Evolutionary conservation across 2,329 filamentous ascomycete genomes (phyloP).

Genomic region (Domatiomyces catenatus): DNA sequence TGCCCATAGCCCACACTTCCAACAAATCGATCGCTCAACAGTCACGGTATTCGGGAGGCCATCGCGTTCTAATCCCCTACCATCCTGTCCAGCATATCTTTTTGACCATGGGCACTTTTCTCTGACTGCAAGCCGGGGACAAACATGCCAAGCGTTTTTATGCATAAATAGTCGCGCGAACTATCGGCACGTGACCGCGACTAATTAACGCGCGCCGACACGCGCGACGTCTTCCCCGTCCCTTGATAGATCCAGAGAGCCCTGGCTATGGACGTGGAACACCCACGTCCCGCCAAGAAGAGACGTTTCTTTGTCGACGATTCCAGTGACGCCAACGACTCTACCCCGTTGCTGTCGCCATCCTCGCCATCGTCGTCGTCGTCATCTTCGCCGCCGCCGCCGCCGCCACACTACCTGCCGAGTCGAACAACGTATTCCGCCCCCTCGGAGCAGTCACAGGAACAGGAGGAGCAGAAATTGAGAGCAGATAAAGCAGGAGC

Average conservation of each 20-base stretch:
- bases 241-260: not conserved
- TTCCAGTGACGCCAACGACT: constrained; percentile 17
- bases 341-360: constrained; percentile 17
- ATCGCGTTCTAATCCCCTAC: not conserved
- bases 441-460: constrained; percentile 4
- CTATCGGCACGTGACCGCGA: no score
- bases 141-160: no score
- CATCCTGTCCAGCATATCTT: not conserved
- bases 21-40: not conserved
- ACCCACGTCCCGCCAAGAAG: constrained; percentile 42
- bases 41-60: not conserved
- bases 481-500: constrained; percentile 8
- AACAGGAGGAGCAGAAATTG: constrained; percentile 1
- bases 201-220: no score
- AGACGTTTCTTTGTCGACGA: constrained; percentile 47
- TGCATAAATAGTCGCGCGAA: no score
- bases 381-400: constrained; percentile 20
- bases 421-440: constrained; percentile 16
- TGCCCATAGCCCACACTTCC: not conserved
- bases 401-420: constrained; percentile 7
- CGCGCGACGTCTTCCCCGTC: no score
- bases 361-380: constrained; percentile 17
- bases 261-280: constrained; percentile 28
- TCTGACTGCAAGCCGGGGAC: no score
- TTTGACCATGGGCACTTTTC: no score